phyloP scores from a whole-genome alignment of 192 early-diverging fungal species.

The Coemansia sp. region DNA sequence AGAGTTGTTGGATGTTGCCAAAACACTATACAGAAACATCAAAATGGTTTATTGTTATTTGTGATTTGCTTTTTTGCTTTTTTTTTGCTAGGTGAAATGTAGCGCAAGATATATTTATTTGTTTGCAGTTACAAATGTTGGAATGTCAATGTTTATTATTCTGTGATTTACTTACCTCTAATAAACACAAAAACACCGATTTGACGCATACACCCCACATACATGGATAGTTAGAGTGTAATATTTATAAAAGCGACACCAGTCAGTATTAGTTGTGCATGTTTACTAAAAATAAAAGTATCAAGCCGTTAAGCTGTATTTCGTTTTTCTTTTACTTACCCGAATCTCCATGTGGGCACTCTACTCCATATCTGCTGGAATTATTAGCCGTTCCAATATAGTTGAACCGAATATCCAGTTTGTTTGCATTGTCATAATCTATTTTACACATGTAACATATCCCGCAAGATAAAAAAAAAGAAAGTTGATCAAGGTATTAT shows the following conservation, averaged over 20 bases:
- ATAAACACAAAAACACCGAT: no score
- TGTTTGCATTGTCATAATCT: slow-evolving; percentile 39
- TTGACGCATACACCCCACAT: background rate
- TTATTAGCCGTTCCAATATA: slow-evolving; percentile 39
- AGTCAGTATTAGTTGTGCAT: no score
- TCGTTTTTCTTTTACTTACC: slow-evolving; percentile 20
- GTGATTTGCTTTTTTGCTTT: no score
- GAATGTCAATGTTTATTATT: background rate
- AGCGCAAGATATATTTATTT: no score
- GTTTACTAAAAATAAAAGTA: no score
- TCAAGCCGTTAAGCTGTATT: background rate
- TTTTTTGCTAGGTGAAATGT: no score
- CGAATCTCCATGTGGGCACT: slow-evolving; percentile 30
- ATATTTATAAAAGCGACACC: no score
- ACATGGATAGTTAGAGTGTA: background rate
- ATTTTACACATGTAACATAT: no score
- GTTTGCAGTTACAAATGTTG: background rate
- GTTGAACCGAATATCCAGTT: slow-evolving; percentile 25
- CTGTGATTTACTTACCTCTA: slow-evolving; percentile 10
- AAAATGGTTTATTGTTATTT: background rate
- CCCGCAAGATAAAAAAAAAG: no score
- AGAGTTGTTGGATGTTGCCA: slow-evolving; percentile 48
- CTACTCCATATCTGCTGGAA: slow-evolving; percentile 22
- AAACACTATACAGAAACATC: slow-evolving; percentile 28
- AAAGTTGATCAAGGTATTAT: no score